Evolutionary conservation across 768 basidiomycete genomes (phyloP), one percentile per base, ranked within the genome.

Genomic region (Suillus lakei): DNA sequence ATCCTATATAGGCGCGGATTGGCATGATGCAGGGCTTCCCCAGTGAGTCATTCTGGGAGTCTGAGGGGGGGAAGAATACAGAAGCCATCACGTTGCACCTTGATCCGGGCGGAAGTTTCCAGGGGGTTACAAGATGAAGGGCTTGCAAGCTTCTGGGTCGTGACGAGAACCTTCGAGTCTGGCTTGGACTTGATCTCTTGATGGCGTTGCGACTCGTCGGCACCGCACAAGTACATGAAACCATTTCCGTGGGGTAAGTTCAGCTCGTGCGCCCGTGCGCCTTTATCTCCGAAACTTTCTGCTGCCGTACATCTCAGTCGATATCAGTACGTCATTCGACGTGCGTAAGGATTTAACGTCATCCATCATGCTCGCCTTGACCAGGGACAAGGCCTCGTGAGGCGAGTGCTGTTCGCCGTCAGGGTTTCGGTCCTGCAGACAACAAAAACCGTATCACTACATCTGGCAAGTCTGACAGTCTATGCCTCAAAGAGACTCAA

Each of bases 141-240:
- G 53, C 21, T n/a, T 21, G 30, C 32, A 34, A n/a, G 32, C 53
- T 71, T 67, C 66, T 51, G 39, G 56, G 60, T 73, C 71, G 58
- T 65, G 69, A 8, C 51, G 30, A 53, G 5, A 53, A 18, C 28
- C 28, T 36, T 7, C 16, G 50, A 51, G 48, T 44, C 18, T 44
- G 43, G 48, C 7, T 26, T 28, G 48, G 48, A 50, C 48, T 28
- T n/a, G 13, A 15, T 50, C 26, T 15, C 48, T 36, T 36, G 32
- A 32, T 12, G 4, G n/a, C 12, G 26, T 8, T 28, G 15, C 16
- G 28, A 21, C 18, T 30, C 4, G 30, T 53, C 28, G 30, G 51
- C 10, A 21, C 28, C 50, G 26, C 48, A 7, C 28, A 18, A 51
- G 28, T 16, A 48, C 46, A 4, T 6, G 5, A 3, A 15, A 15